Evolutionary conservation across 176 grass and related monocot species (phyloP).

Genomic region (sorghum (Sorghum bicolor)): DNA sequence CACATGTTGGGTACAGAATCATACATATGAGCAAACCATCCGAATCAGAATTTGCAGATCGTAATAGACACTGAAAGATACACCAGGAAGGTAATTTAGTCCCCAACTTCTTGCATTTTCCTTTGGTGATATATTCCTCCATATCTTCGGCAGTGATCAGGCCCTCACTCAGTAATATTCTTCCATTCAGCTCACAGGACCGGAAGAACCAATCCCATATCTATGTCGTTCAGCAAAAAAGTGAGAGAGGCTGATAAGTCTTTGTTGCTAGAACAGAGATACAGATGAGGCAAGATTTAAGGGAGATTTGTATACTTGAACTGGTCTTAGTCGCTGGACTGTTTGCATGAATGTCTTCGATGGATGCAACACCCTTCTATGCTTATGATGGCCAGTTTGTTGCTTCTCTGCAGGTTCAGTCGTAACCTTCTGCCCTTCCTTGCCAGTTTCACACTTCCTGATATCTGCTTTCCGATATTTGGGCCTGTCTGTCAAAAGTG

Average conservation of each 20-base stretch:
- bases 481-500: slow-evolving; percentile 65
- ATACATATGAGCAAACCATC: slow-evolving; percentile 77
- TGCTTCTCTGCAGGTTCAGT: slow-evolving; percentile 15
- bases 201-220: slow-evolving; percentile 99
- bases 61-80: slow-evolving; percentile 78
- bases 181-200: slow-evolving; percentile 87
- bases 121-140: slow-evolving; percentile 58
- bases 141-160: slow-evolving; percentile 64
- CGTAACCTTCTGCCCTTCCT: neutral
- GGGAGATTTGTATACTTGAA: slow-evolving; percentile 52
- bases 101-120: slow-evolving; percentile 73
- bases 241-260: neutral
- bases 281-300: neutral
- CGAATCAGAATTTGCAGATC: slow-evolving; percentile 58
- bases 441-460: slow-evolving; percentile 20
- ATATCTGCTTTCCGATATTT: slow-evolving; percentile 60
- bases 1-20: neutral
- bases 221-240: slow-evolving; percentile 10
- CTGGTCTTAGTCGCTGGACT: slow-evolving; percentile 61
- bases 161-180: slow-evolving; percentile 65
- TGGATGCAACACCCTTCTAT: slow-evolving; percentile 34
- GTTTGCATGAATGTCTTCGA: slow-evolving; percentile 61
- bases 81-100: slow-evolving; percentile 75
- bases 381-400: slow-evolving; percentile 35
- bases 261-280: neutral